Evolutionary conservation across 306 rosid species (phyloP).

Genomic region (Hippophae gyantsensis): DNA sequence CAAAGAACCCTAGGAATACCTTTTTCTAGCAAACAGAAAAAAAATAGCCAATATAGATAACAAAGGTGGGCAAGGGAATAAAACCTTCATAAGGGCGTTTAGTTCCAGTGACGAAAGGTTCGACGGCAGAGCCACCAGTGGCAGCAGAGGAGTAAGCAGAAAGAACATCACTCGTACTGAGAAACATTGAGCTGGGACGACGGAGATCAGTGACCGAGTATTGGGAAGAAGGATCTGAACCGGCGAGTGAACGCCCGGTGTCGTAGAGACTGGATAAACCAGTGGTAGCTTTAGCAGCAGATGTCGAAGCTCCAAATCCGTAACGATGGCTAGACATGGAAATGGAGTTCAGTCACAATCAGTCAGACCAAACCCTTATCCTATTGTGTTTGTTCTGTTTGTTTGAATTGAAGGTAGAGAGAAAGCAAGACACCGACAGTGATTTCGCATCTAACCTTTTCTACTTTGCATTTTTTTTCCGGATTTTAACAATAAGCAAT

Average conservation of each 20-base stretch:
- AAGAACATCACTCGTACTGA: conserved; percentile 17
- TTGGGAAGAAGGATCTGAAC: conserved; percentile 10
- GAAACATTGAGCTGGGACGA: conserved; percentile 10
- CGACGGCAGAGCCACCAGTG: conserved; percentile 26
- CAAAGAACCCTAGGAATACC: background rate
- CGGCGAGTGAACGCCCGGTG: conserved; percentile 15
- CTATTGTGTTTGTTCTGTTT: no score
- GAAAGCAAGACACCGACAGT: no score
- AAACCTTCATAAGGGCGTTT: conserved; percentile 80
- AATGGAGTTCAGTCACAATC: no score
- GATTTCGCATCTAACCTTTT: no score
- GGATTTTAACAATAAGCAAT: no score
- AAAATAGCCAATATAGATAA: background rate
- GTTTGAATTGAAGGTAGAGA: no score
- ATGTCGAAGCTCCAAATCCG: no score
- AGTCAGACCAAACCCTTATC: no score
- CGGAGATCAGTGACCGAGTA: conserved; percentile 8
- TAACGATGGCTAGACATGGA: no score
- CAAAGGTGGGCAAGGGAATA: background rate
- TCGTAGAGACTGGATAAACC: conserved; percentile 21
- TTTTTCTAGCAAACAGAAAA: background rate
- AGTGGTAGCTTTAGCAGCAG: background rate
- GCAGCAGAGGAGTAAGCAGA: conserved; percentile 30
- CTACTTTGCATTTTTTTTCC: no score
- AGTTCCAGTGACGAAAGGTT: conserved; percentile 27